Conservation (phyloP, 2,329 filamentous ascomycete species). For the Aureobasidium leucospermi region DNA sequence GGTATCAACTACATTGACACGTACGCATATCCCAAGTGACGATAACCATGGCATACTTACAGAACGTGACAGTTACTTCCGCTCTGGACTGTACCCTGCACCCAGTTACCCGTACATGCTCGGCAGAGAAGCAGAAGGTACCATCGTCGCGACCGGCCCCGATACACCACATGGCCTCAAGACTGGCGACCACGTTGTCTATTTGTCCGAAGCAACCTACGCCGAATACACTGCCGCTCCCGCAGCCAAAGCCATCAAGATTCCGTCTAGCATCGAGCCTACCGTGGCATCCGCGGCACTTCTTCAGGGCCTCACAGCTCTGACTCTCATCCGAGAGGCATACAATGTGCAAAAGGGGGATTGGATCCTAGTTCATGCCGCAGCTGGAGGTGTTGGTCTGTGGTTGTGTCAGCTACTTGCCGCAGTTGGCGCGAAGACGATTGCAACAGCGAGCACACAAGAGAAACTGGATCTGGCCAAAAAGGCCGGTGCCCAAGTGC, state of each 20-base stretch:
- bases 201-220: conserved; percentile 51
- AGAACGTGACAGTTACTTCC: conserved; percentile 59
- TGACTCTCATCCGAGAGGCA: conserved; percentile 71
- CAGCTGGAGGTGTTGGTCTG: conserved; percentile 72
- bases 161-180: conserved; percentile 46
- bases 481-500: conserved; percentile 61
- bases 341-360: conserved; percentile 65
- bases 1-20: conserved; percentile 89
- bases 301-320: conserved; percentile 77
- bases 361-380: conserved; percentile 78
- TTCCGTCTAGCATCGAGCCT: conserved; percentile 56
- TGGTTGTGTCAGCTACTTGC: conserved; percentile 69
- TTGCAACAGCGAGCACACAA: conserved; percentile 67
- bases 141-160: conserved; percentile 55
- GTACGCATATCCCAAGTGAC: conserved; percentile 30
- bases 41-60: not conserved
- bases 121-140: conserved; percentile 72
- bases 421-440: conserved; percentile 65
- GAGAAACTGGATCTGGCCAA: conserved; percentile 67
- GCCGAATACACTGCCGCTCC: conserved; percentile 53
- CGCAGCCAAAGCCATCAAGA: conserved; percentile 48
- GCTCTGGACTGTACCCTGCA: conserved; percentile 69
- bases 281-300: conserved; percentile 61
- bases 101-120: conserved; percentile 65
- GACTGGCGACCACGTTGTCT: conserved; percentile 65